A percentile compares a stretch with the other conserved stretches of the same genome.
These are phyloP conservation scores for Cyclocybe aegerita DNA, from an alignment of 768 basidiomycete species.

Conservation along the genomic window DNA sequence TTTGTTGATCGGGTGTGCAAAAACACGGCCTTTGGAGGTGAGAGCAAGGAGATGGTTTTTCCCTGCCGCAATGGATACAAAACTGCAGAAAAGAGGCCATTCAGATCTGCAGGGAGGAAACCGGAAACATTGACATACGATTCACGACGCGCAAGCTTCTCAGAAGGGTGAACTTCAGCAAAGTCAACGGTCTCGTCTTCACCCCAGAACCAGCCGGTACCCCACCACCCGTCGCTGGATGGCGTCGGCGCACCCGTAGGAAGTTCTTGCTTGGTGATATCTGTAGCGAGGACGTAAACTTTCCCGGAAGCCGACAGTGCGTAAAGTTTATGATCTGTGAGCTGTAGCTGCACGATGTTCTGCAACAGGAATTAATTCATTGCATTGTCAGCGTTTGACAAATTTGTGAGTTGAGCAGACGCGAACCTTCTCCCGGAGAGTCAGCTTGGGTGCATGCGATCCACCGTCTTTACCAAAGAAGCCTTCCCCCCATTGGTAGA, in stretches of 20 bases:
- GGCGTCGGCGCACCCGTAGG: constrained; percentile 37
- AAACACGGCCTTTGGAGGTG: constrained; percentile 74
- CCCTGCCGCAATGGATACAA: constrained; percentile 74
- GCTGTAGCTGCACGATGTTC: constrained; percentile 68
- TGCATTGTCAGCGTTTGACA: neutral
- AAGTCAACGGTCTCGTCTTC: constrained; percentile 53
- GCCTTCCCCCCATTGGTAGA: constrained; percentile 81
- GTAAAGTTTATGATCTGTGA: constrained; percentile 63
- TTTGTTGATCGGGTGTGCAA: constrained; percentile 72
- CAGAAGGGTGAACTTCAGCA: constrained; percentile 58
- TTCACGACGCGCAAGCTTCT: constrained; percentile 62
- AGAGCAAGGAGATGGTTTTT: constrained; percentile 69
- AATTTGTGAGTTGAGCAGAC: neutral
- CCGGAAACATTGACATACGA: constrained; percentile 40
- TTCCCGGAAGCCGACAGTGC: constrained; percentile 78
- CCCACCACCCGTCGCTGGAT: constrained; percentile 58
- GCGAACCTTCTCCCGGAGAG: constrained; percentile 64
- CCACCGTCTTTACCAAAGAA: constrained; percentile 41
- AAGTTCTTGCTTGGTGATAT: constrained; percentile 45
- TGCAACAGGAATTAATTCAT: constrained; percentile 24
- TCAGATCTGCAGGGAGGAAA: neutral
- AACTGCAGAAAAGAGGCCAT: constrained; percentile 38
- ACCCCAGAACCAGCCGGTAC: constrained; percentile 57
- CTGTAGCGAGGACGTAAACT: constrained; percentile 67
- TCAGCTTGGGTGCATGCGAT: constrained; percentile 34